Percentiles rank a stretch among this genome's conserved stretches.
Evolutionary conservation across 495 filamentous ascomycete species (phyloP).

Genomic region (Daldinia vernicosa): DNA sequence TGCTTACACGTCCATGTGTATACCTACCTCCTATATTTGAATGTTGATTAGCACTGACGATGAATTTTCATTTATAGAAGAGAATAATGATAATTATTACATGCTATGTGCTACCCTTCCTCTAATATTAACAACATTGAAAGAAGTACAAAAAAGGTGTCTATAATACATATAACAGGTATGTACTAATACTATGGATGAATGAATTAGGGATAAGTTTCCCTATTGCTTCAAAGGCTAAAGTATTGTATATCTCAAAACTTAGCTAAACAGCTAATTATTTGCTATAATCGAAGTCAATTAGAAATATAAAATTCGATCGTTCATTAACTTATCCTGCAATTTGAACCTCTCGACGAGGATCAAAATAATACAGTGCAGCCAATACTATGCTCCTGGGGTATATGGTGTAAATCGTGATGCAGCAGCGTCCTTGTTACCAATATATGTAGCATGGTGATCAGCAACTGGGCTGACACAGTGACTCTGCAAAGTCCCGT

Average conservation of each 20-base stretch:
- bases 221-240: not conserved
- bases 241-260: slow-evolving; percentile 15
- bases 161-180: not conserved
- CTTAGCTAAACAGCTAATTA: slow-evolving; percentile 8
- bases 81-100: not conserved
- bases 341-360: slow-evolving; percentile 12
- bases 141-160: not conserved
- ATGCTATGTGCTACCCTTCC: not conserved
- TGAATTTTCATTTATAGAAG: not conserved
- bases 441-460: slow-evolving; percentile 10
- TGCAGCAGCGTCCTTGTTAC: slow-evolving; percentile 13
- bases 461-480: slow-evolving; percentile 7
- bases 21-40: too few species aligned
- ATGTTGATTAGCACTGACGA: not conserved
- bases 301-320: slow-evolving; percentile 21
- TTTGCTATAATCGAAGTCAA: slow-evolving; percentile 10
- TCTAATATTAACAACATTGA: not conserved
- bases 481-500: slow-evolving; percentile 12
- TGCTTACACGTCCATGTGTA: not conserved
- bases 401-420: slow-evolving; percentile 42
- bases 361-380: slow-evolving; percentile 14
- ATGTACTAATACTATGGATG: slow-evolving; percentile 1
- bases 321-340: slow-evolving; percentile 32
- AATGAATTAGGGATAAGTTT: not conserved
- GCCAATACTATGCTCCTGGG: slow-evolving; percentile 35